Evolutionary conservation across 1,284 basidiomycete genomes (phyloP).

Genomic region (Irpex lacteus): DNA sequence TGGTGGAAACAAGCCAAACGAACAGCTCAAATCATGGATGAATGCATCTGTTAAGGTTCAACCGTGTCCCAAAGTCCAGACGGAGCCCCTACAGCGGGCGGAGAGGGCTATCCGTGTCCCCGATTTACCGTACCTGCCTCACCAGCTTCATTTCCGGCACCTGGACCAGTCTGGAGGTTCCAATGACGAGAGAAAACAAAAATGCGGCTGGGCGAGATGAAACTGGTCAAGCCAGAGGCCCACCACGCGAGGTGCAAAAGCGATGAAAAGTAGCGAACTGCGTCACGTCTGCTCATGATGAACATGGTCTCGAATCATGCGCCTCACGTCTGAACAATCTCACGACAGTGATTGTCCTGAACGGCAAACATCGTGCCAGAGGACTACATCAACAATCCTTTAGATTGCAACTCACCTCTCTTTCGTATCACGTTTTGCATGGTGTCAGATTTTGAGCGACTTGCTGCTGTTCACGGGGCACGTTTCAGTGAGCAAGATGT

Average conservation of each 20-base stretch:
- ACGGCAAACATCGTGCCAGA: background rate
- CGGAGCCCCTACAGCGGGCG: background rate
- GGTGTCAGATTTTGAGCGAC: background rate
- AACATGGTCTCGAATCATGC: background rate
- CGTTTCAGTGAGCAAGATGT: background rate
- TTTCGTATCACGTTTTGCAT: slow-evolving; percentile 1
- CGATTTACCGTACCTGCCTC: background rate
- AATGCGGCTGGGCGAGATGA: background rate
- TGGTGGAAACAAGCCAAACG: background rate
- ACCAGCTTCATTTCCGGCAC: background rate
- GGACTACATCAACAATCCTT: background rate
- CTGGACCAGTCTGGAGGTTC: background rate
- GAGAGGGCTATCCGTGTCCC: background rate
- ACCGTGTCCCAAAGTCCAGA: background rate
- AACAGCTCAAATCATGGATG: background rate
- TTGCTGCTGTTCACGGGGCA: background rate
- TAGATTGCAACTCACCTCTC: background rate
- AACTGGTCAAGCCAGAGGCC: background rate
- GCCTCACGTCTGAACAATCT: background rate
- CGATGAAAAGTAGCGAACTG: background rate
- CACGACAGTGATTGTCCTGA: background rate
- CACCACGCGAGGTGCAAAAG: background rate
- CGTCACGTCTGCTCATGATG: background rate
- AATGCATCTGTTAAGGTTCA: background rate
- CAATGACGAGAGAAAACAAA: background rate